Conservation (phyloP, 2,329 filamentous ascomycete genomes). For the Fusarium mangiferae region DNA sequence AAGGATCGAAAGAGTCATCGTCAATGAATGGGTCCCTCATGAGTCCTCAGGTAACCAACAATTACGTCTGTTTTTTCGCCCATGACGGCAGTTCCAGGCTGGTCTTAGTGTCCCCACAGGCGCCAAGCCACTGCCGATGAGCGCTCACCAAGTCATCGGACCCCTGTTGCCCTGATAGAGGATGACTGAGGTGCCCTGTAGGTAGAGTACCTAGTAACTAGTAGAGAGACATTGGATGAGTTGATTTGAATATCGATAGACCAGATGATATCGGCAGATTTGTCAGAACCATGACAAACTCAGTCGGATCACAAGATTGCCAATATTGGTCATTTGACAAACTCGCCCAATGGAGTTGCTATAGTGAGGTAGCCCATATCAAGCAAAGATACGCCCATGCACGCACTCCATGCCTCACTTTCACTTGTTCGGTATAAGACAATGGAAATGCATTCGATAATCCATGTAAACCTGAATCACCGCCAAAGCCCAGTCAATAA, state of each 20-base stretch:
- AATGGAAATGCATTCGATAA: not conserved
- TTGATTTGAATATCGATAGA: not conserved
- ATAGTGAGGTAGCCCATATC: not conserved
- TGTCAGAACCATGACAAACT: not conserved
- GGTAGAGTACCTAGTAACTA: not conserved
- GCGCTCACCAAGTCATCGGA: constrained; percentile 11
- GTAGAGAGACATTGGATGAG: not conserved
- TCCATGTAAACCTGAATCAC: constrained; percentile 1
- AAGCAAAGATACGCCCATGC: not conserved
- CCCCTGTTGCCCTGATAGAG: constrained; percentile 17
- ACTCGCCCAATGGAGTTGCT: not conserved
- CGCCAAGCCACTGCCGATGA: constrained; percentile 32
- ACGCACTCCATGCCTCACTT: not conserved
- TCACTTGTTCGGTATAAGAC: not conserved
- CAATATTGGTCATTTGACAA: not conserved
- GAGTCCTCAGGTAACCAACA: constrained; percentile 25
- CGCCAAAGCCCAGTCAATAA: not conserved
- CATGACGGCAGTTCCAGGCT: constrained; percentile 23
- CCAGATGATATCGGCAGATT: not conserved
- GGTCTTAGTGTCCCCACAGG: constrained; percentile 12
- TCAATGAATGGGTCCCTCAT: constrained; percentile 16
- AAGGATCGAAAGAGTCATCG: constrained; percentile 35
- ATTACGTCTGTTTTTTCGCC: constrained; percentile 13
- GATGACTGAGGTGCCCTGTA: not conserved
- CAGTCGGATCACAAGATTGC: not conserved